phyloP scores from a whole-genome alignment of 805 yeast genomes.

The Kodamaea kaohsiungensis region DNA sequence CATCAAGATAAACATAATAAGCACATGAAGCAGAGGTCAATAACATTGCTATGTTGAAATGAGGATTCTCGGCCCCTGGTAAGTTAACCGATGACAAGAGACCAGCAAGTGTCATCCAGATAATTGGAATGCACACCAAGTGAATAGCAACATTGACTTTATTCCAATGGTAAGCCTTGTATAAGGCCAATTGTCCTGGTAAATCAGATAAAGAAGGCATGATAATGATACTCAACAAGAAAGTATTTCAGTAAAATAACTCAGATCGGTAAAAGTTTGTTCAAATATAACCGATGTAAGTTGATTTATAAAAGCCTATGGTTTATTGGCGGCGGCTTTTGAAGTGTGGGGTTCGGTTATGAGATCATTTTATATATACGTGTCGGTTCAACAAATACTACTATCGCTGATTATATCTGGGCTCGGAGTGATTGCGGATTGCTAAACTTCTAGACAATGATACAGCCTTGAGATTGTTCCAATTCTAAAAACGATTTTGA shows the following conservation, averaged over 20 bases:
- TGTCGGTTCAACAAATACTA: no score
- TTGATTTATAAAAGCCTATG: neutral
- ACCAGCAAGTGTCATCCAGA: conserved; percentile 56
- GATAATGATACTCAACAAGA: neutral
- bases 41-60: conserved; percentile 48
- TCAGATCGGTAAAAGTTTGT: neutral
- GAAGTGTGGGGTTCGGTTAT: neutral
- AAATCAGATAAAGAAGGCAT: conserved; percentile 39
- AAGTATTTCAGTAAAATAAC: neutral
- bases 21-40: conserved; percentile 49
- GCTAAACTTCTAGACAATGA: no score
- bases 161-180: conserved; percentile 51
- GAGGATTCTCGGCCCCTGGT: conserved; percentile 22
- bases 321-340: neutral
- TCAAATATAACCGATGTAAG: neutral
- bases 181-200: conserved; percentile 40
- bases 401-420: no score
- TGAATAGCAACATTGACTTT: conserved; percentile 75
- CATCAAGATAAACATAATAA: conserved; percentile 63
- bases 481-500: no score
- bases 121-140: conserved; percentile 75
- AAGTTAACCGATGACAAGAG: conserved; percentile 30
- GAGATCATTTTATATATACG: neutral
- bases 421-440: no score
- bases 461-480: no score